phyloP scores from a whole-genome alignment of 1,139 yeast genomes.

The Citeromyces siamensis region DNA sequence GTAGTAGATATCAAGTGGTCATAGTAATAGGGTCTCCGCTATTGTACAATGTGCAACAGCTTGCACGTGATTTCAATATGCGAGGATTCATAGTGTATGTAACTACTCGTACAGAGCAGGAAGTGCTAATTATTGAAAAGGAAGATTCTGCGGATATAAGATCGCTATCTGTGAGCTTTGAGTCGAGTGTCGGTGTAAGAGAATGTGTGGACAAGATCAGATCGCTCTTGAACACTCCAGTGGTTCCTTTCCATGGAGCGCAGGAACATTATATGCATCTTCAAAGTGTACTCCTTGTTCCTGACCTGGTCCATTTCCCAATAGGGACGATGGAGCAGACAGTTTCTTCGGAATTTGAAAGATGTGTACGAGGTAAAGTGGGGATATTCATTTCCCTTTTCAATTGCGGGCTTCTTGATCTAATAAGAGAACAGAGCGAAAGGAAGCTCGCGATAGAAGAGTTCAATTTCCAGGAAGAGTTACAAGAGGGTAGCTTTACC shows the following conservation, averaged over 20 bases:
- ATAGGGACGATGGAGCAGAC: conserved; percentile 15
- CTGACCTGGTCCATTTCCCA: conserved; percentile 19
- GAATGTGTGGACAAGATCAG: conserved; percentile 23
- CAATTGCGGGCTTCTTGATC: conserved; percentile 15
- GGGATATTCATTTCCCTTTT: conserved; percentile 13
- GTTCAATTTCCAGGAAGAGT: conserved; percentile 8
- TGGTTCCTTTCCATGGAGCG: conserved; percentile 7
- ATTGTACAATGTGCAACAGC: conserved; percentile 58
- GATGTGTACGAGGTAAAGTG: conserved; percentile 14
- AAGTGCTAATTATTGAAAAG: conserved; percentile 42
- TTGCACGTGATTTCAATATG: conserved; percentile 63
- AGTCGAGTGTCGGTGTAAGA: background rate
- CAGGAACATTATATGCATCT: conserved; percentile 13
- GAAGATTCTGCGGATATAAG: conserved; percentile 42
- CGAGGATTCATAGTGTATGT: conserved; percentile 76
- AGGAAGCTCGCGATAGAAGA: conserved; percentile 13
- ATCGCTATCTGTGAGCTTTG: conserved; percentile 27
- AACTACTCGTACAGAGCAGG: conserved; percentile 55
- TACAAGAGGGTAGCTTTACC: conserved; percentile 5
- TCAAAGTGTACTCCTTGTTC: conserved; percentile 17
- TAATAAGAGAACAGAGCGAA: conserved; percentile 15
- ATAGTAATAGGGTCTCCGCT: conserved; percentile 67
- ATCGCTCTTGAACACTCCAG: conserved; percentile 20
- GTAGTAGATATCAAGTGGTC: conserved; percentile 66
- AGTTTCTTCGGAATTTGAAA: conserved; percentile 13